Evolutionary conservation across 805 yeast genomes (phyloP).

Genomic region (Candida boleticola): DNA sequence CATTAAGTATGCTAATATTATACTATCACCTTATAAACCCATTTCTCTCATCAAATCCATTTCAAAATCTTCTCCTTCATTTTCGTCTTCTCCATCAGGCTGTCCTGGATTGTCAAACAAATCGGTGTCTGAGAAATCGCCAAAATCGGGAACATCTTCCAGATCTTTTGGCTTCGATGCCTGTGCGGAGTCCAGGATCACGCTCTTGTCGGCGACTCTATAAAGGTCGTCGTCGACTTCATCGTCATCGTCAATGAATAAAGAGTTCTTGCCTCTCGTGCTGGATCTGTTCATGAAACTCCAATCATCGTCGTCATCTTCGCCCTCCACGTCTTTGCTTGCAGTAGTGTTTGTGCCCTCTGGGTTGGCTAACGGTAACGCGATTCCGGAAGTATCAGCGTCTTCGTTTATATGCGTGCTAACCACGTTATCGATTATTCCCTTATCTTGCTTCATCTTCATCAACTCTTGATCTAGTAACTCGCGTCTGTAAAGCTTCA

Average conservation of each 20-base stretch:
- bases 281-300: conserved; percentile 23
- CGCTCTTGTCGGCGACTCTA: conserved; percentile 1
- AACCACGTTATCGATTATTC: conserved; percentile 26
- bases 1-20: neutral
- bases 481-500: conserved; percentile 31
- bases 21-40: conserved; percentile 21
- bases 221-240: conserved; percentile 10
- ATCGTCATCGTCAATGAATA: conserved; percentile 13
- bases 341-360: neutral
- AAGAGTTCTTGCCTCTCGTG: conserved; percentile 9
- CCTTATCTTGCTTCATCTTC: conserved; percentile 25
- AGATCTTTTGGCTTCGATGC: neutral
- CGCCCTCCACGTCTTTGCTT: conserved; percentile 3
- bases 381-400: neutral
- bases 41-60: conserved; percentile 38
- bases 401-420: conserved; percentile 4
- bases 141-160: conserved; percentile 13
- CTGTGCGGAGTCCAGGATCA: neutral
- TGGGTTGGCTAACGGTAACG: neutral
- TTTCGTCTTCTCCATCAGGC: conserved; percentile 11
- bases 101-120: conserved; percentile 8
- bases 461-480: conserved; percentile 26
- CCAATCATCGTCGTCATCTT: conserved; percentile 28
- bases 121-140: conserved; percentile 7
- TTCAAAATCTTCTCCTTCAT: conserved; percentile 25